A percentile compares a stretch with the other conserved stretches of the same genome.
phyloP scores from a whole-genome alignment of 768 basidiomycete species.

The Clitopilus passeckerianus region DNA sequence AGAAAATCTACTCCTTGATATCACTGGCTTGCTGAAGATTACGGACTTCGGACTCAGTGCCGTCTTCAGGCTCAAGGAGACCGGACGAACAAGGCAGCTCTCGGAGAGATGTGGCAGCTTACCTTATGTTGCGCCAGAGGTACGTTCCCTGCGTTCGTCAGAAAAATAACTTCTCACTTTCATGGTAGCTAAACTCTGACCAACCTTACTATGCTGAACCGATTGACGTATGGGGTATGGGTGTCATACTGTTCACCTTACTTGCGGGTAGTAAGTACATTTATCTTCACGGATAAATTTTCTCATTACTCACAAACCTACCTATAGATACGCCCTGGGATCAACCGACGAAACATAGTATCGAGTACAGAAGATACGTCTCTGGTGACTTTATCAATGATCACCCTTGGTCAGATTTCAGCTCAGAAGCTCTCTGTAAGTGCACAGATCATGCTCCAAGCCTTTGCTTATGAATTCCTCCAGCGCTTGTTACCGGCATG shows the following conservation, averaged over 20 bases:
- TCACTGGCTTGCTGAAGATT: constrained; percentile 82
- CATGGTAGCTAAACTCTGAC: constrained; percentile 54
- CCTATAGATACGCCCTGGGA: constrained; percentile 94
- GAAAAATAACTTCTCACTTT: neutral
- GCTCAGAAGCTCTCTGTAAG: constrained; percentile 56
- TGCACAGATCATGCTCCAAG: constrained; percentile 4
- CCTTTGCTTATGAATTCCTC: neutral
- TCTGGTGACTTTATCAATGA: constrained; percentile 70
- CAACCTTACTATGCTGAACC: constrained; percentile 85
- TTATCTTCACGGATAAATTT: neutral
- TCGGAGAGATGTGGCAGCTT: constrained; percentile 87
- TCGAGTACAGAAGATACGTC: constrained; percentile 76
- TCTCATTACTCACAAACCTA: neutral
- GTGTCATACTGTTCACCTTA: constrained; percentile 90
- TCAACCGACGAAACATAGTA: constrained; percentile 74
- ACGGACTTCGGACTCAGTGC: constrained; percentile 94
- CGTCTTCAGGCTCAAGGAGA: constrained; percentile 81
- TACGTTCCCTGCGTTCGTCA: constrained; percentile 21
- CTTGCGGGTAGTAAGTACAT: constrained; percentile 73
- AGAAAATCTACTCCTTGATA: constrained; percentile 87
- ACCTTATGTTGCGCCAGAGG: constrained; percentile 95
- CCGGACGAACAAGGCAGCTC: constrained; percentile 69
- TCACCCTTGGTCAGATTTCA: constrained; percentile 75
- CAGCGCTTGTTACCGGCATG: constrained; percentile 75
- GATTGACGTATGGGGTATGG: constrained; percentile 93